phyloP scores from a whole-genome alignment of 1,139 yeast species.

The Pichia sp. region DNA sequence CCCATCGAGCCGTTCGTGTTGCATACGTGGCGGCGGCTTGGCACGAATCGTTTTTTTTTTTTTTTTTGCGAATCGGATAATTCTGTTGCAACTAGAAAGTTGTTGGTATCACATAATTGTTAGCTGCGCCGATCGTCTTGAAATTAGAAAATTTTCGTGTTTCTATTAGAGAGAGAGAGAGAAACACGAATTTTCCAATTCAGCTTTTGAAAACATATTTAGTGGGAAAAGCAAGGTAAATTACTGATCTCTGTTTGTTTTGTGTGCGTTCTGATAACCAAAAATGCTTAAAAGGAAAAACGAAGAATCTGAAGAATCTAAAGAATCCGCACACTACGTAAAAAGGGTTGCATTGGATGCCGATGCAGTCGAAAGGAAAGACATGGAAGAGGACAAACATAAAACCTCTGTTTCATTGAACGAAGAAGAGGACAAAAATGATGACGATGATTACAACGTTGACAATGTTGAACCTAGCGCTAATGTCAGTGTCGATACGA shows the following conservation, averaged over 20 bases:
- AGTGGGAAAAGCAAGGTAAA: too few relatives aligned
- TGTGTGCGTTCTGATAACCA: not conserved
- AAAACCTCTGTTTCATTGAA: conserved; percentile 34
- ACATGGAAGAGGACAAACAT: conserved; percentile 30
- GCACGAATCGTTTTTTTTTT: too few relatives aligned
- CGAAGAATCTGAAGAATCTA: conserved; percentile 36
- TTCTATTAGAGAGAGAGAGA: not conserved
- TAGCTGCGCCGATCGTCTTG: too few relatives aligned
- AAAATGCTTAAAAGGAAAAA: conserved; percentile 58
- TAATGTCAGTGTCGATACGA: not conserved
- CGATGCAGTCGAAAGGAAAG: conserved; percentile 30
- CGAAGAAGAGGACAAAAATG: not conserved
- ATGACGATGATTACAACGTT: not conserved
- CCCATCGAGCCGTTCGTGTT: too few relatives aligned
- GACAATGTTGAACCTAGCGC: not conserved
- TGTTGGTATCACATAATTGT: too few relatives aligned
- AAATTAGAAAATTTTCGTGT: not conserved
- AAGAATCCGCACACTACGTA: conserved; percentile 21
- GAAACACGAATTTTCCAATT: not conserved
- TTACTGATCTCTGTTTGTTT: too few relatives aligned
- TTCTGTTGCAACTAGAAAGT: too few relatives aligned
- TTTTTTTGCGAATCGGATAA: too few relatives aligned
- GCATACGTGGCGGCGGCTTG: too few relatives aligned
- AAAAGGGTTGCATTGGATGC: conserved; percentile 70
- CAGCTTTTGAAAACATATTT: too few relatives aligned